These are phyloP conservation scores for Didymella glomerata DNA, from an alignment of 2,329 filamentous ascomycete species.

Conservation along the genomic window DNA sequence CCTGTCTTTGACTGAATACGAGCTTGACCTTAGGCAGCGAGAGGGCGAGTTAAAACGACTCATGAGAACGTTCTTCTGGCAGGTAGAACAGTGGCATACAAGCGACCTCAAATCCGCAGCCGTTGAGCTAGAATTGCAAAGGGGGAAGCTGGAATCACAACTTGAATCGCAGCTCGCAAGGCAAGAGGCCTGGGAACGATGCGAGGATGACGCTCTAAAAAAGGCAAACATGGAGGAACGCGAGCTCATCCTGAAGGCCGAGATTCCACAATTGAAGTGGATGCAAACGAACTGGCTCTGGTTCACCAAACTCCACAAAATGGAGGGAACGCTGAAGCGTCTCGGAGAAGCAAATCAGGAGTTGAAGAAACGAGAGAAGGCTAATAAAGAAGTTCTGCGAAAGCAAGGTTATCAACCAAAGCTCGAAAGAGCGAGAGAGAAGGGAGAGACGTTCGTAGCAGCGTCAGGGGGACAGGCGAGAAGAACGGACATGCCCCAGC, in stretches of 20 bases:
- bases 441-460: neutral
- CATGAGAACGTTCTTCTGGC: neutral
- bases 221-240: neutral
- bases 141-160: neutral
- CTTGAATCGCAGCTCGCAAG: neutral
- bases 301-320: neutral
- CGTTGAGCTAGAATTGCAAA: neutral
- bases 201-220: neutral
- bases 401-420: neutral
- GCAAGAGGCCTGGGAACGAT: neutral
- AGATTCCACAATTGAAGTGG: neutral
- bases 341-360: neutral
- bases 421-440: neutral
- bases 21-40: neutral
- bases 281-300: neutral
- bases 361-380: neutral
- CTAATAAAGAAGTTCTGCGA: neutral
- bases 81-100: neutral
- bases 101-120: neutral
- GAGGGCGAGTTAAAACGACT: neutral
- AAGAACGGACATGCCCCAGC: neutral
- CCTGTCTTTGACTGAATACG: neutral
- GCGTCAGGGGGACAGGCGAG: neutral
- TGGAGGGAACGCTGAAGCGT: neutral
- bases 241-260: neutral